Percentiles rank a stretch among this genome's conserved stretches.
phyloP scores from a whole-genome alignment of 2,329 filamentous ascomycete species.

The Penicillium brasilianum region DNA sequence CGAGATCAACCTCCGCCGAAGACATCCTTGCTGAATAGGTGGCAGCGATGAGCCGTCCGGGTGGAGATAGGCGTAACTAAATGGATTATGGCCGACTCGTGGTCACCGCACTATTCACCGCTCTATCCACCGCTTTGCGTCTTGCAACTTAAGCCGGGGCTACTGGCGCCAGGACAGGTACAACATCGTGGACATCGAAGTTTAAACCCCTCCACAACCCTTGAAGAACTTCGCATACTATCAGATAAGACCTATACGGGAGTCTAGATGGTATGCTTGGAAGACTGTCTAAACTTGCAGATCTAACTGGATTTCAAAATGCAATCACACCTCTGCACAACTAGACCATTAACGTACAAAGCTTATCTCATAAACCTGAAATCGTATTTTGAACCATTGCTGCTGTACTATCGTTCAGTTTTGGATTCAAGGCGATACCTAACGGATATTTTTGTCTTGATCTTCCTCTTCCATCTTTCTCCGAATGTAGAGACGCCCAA shows the following conservation, averaged over 20 bases:
- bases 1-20: constrained; percentile 59
- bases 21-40: constrained; percentile 43
- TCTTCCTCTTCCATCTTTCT: background rate
- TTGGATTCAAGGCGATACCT: background rate
- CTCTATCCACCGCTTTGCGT: constrained; percentile 2
- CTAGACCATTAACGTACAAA: background rate
- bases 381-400: background rate
- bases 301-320: background rate
- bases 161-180: background rate
- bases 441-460: background rate
- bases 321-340: background rate
- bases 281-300: background rate
- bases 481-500: no score
- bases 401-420: background rate
- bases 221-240: background rate
- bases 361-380: background rate
- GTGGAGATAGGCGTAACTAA: constrained; percentile 13
- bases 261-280: background rate
- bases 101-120: constrained; percentile 24
- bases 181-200: background rate
- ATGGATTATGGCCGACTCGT: constrained; percentile 10
- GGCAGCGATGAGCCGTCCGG: constrained; percentile 28
- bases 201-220: background rate
- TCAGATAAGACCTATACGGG: background rate
- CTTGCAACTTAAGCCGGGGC: background rate